Percentiles rank a stretch among this genome's conserved stretches.
These are phyloP conservation scores for Tephrocybe sp. DNA, from an alignment of 768 basidiomycete species.

Conservation along the genomic window DNA sequence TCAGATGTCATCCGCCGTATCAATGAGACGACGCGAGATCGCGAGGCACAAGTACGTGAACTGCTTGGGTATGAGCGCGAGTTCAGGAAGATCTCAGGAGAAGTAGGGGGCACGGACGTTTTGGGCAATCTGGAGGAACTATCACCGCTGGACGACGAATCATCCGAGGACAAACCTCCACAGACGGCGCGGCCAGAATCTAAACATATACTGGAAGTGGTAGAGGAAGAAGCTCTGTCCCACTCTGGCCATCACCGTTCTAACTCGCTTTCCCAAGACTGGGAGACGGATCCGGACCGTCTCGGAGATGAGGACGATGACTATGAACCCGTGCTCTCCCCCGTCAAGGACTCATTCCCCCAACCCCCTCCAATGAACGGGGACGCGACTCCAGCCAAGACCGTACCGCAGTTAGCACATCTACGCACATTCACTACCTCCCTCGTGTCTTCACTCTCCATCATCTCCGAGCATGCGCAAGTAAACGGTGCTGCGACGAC, in stretches of 20 bases:
- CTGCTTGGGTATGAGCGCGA: slow-evolving; percentile 78
- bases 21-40: slow-evolving; percentile 72
- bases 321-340: slow-evolving; percentile 45
- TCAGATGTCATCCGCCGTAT: slow-evolving; percentile 76
- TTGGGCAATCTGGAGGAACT: slow-evolving; percentile 70
- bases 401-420: slow-evolving; percentile 66
- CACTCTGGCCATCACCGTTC: slow-evolving; percentile 22
- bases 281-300: slow-evolving; percentile 60
- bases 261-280: slow-evolving; percentile 43
- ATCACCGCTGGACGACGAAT: slow-evolving; percentile 38
- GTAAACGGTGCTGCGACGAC: slow-evolving; percentile 84
- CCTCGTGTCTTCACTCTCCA: slow-evolving; percentile 70
- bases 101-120: slow-evolving; percentile 75
- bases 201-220: slow-evolving; percentile 27
- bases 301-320: slow-evolving; percentile 51
- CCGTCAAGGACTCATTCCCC: slow-evolving; percentile 59
- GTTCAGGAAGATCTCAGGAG: slow-evolving; percentile 72
- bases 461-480: slow-evolving; percentile 85
- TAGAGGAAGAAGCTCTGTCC: slow-evolving; percentile 37
- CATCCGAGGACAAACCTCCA: slow-evolving; percentile 34
- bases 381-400: slow-evolving; percentile 54
- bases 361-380: slow-evolving; percentile 47
- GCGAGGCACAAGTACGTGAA: slow-evolving; percentile 81
- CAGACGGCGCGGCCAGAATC: slow-evolving; percentile 18
- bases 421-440: slow-evolving; percentile 75